These are phyloP conservation scores for Niveomyces coronatus DNA, from an alignment of 2,329 filamentous ascomycete species.

Conservation along the genomic window DNA sequence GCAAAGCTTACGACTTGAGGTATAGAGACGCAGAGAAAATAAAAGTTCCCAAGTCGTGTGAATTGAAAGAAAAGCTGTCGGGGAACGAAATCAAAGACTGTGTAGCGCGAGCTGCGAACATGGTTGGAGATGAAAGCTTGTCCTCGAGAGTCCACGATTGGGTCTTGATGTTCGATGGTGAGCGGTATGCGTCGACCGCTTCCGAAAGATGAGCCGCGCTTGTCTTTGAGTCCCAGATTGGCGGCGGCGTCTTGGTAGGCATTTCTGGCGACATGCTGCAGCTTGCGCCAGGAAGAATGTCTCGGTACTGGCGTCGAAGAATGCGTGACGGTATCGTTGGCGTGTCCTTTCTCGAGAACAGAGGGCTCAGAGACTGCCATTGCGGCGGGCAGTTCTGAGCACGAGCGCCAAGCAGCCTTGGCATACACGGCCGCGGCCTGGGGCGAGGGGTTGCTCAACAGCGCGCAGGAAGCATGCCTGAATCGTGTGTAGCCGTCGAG, in stretches of 20 bases:
- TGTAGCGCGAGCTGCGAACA: slow-evolving; percentile 78
- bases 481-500: too few relatives aligned
- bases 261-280: slow-evolving; percentile 5
- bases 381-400: not conserved
- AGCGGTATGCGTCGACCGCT: slow-evolving; percentile 51
- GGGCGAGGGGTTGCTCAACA: not conserved
- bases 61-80: slow-evolving; percentile 81
- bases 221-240: slow-evolving; percentile 48
- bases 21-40: slow-evolving; percentile 76
- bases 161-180: slow-evolving; percentile 25
- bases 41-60: slow-evolving; percentile 76
- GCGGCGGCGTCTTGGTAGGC: slow-evolving; percentile 31
- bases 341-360: not conserved
- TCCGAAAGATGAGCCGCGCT: slow-evolving; percentile 54
- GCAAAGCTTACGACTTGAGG: slow-evolving; percentile 51
- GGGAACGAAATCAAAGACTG: slow-evolving; percentile 72
- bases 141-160: slow-evolving; percentile 40
- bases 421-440: not conserved
- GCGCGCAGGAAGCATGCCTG: slow-evolving; percentile 1
- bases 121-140: slow-evolving; percentile 44
- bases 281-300: not conserved
- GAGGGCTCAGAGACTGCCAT: slow-evolving; percentile 1
- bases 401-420: not conserved
- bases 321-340: slow-evolving; percentile 10
- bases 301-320: not conserved